These are phyloP conservation scores for Aspergillus awamori DNA, from an alignment of 2,329 filamentous ascomycete species.

Conservation along the genomic window DNA sequence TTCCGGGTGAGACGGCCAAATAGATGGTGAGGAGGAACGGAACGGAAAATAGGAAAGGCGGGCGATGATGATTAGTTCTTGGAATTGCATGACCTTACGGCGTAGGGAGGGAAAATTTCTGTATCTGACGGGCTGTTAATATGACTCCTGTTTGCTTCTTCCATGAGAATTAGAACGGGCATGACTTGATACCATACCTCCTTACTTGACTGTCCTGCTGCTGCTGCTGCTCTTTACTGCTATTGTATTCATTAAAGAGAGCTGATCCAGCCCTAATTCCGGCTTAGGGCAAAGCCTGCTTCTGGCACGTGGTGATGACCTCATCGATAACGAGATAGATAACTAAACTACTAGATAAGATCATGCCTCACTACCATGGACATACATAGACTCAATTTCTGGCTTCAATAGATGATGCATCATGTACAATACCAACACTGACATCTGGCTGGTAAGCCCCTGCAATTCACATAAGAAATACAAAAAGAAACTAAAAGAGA, in stretches of 20 bases:
- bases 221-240: neutral
- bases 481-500: neutral
- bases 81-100: conserved; percentile 48
- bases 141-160: conserved; percentile 40
- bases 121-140: conserved; percentile 41
- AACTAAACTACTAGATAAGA: too few species aligned
- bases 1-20: conserved; percentile 57
- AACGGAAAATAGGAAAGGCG: conserved; percentile 2
- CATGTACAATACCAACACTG: conserved; percentile 49
- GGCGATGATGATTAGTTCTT: conserved; percentile 31
- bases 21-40: conserved; percentile 16
- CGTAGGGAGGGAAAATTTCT: conserved; percentile 48
- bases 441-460: conserved; percentile 59
- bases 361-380: too few species aligned
- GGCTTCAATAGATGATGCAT: neutral
- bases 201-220: neutral
- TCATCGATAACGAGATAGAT: conserved; percentile 6
- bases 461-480: too few species aligned
- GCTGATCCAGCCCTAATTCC: neutral
- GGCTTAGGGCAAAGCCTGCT: neutral
- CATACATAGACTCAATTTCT: neutral
- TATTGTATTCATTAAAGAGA: too few species aligned
- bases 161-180: conserved; percentile 33
- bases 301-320: conserved; percentile 7
- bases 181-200: conserved; percentile 17